A percentile compares a stretch with the other conserved stretches of the same genome.
Evolutionary conservation across 305 asterid species (phyloP).

Genomic region (Fraxinus nigra): DNA sequence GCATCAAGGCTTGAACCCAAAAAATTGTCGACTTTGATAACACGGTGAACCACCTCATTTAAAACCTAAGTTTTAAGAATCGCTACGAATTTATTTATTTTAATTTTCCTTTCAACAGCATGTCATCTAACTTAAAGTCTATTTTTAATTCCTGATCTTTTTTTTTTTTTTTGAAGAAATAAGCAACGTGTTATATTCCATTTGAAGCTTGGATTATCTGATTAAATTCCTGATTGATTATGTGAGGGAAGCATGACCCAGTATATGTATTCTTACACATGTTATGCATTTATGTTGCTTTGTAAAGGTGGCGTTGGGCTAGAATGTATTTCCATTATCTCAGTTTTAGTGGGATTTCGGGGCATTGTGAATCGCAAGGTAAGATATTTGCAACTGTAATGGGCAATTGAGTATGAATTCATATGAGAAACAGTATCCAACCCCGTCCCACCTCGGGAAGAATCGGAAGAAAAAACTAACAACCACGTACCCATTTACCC

Average conservation of each 20-base stretch:
- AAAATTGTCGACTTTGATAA: neutral
- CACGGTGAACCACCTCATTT: neutral
- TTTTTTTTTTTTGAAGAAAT: neutral
- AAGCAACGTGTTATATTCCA: neutral
- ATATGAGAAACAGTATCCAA: neutral
- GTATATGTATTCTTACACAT: neutral
- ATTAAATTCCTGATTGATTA: constrained; percentile 4
- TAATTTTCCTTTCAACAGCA: neutral
- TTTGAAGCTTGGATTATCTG: neutral
- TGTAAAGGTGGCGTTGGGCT: neutral
- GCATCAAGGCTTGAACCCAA: neutral
- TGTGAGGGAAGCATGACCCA: constrained; percentile 1
- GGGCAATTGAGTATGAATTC: neutral
- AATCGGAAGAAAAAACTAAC: neutral
- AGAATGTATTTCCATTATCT: neutral
- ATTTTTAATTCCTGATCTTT: neutral
- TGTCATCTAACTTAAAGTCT: neutral
- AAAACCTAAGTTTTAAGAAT: neutral
- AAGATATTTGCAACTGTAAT: neutral
- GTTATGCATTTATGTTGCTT: neutral
- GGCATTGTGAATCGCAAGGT: neutral
- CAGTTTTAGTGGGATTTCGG: neutral
- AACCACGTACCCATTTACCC: neutral
- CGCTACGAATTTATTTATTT: neutral
- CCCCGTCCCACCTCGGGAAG: neutral